A percentile compares a stretch with the other conserved stretches of the same genome.
These are phyloP conservation scores for Pestalotiopsis sp. DNA, from an alignment of 2,329 filamentous ascomycete species.

Conservation along the genomic window DNA sequence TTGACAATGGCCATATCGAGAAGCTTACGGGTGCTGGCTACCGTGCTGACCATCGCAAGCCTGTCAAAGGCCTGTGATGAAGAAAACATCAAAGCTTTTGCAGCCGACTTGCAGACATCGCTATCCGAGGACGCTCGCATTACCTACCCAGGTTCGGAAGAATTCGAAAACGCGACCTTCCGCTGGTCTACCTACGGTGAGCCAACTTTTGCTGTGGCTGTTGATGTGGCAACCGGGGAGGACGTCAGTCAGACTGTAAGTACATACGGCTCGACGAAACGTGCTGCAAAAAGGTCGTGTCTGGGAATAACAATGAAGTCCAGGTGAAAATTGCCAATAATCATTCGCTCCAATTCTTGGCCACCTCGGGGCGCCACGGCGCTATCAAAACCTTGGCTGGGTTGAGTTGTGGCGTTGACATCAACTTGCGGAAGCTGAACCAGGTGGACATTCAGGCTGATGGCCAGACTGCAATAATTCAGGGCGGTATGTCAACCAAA, in stretches of 20 bases:
- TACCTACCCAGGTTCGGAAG: constrained; percentile 28
- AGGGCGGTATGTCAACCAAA: constrained; percentile 47
- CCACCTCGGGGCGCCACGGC: constrained; percentile 53
- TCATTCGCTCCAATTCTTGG: constrained; percentile 48
- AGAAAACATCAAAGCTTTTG: not conserved
- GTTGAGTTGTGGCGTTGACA: constrained; percentile 51
- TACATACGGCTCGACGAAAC: not conserved
- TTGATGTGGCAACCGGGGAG: constrained; percentile 33
- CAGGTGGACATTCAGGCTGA: constrained; percentile 41
- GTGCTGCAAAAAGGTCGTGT: not conserved
- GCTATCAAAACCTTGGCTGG: constrained; percentile 46
- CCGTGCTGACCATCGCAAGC: not conserved
- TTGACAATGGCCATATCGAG: not conserved
- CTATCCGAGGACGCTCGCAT: constrained; percentile 25
- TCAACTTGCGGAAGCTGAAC: constrained; percentile 45
- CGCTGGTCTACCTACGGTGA: constrained; percentile 31
- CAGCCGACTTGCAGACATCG: constrained; percentile 11
- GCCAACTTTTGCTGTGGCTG: constrained; percentile 33
- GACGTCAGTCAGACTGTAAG: constrained; percentile 38
- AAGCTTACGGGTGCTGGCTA: not conserved
- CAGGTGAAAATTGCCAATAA: constrained; percentile 49
- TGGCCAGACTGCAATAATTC: constrained; percentile 45
- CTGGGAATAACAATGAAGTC: not conserved
- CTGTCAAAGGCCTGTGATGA: not conserved
- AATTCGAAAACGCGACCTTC: constrained; percentile 25